phyloP scores from a whole-genome alignment of 176 grass and related monocot genomes.

The Cymbopogon citratus region DNA sequence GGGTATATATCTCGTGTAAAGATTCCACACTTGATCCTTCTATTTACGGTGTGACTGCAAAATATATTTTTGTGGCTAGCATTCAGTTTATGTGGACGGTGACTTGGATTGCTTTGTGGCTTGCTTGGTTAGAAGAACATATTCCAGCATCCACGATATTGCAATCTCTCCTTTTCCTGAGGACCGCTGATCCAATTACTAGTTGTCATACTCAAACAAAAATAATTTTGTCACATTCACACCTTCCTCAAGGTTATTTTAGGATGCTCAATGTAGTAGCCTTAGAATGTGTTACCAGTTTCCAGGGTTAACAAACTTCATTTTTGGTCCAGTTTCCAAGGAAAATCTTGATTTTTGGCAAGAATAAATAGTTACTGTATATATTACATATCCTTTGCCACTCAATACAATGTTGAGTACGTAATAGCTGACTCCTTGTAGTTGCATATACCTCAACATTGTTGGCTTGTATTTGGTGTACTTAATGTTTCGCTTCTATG shows the following conservation, averaged over 20 bases:
- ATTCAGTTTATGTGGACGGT: neutral
- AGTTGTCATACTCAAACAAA: neutral
- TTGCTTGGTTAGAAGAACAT: neutral
- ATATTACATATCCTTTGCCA: neutral
- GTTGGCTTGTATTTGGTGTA: neutral
- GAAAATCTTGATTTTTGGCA: neutral
- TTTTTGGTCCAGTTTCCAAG: neutral
- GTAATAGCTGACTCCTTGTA: neutral
- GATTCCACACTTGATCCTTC: neutral
- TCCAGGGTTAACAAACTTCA: neutral
- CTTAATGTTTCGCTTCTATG: neutral
- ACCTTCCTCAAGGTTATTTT: neutral
- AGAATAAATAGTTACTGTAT: neutral
- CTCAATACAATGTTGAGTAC: too few species aligned
- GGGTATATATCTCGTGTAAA: neutral
- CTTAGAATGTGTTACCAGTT: neutral
- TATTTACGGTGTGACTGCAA: neutral
- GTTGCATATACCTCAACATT: neutral
- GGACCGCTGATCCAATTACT: neutral
- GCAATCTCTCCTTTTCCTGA: neutral
- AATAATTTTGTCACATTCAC: neutral
- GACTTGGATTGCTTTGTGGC: neutral
- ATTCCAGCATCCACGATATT: conserved; percentile 11
- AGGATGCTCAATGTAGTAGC: neutral
- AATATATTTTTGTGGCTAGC: conserved; percentile 2